Conservation (phyloP, 1,284 basidiomycete genomes). For the Austroboletus novae-zelandiae region DNA sequence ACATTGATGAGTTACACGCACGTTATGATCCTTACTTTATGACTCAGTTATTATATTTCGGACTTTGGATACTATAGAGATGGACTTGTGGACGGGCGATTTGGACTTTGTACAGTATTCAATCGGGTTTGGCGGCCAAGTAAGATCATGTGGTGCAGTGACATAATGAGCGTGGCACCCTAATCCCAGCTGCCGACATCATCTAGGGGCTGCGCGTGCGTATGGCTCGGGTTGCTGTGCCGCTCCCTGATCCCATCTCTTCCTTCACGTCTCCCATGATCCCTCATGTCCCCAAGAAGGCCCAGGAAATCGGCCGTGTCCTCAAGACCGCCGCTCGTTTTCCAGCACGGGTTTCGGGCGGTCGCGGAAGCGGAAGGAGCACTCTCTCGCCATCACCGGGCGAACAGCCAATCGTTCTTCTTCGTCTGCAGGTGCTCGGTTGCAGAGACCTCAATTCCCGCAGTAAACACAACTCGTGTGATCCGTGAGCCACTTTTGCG, state of each 20-base stretch:
- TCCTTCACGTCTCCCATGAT: constrained; percentile 21
- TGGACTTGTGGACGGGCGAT: neutral
- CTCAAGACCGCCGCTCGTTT: constrained; percentile 48
- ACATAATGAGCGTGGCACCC: neutral
- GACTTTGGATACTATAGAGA: neutral
- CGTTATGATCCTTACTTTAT: neutral
- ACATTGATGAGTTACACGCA: neutral
- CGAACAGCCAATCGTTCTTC: constrained; percentile 62
- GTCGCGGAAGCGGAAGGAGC: constrained; percentile 38
- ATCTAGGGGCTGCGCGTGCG: constrained; percentile 14
- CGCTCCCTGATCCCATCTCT: neutral
- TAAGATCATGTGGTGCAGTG: neutral
- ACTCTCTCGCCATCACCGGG: constrained; percentile 52
- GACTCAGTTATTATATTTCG: neutral
- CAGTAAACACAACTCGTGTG: constrained; percentile 64
- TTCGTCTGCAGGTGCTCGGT: constrained; percentile 64
- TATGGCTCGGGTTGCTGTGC: constrained; percentile 12
- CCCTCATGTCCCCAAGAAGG: constrained; percentile 39
- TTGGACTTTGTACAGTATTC: too few species aligned
- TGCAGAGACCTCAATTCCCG: constrained; percentile 62
- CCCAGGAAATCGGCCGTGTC: constrained; percentile 46
- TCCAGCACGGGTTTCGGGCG: constrained; percentile 43
- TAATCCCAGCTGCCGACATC: neutral
- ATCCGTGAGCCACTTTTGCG: constrained; percentile 56
- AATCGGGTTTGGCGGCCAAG: too few species aligned